Evolutionary conservation across 805 yeast genomes (phyloP), one percentile per base, ranked within the genome.

Genomic region (Kockiozyma suomiensis): DNA sequence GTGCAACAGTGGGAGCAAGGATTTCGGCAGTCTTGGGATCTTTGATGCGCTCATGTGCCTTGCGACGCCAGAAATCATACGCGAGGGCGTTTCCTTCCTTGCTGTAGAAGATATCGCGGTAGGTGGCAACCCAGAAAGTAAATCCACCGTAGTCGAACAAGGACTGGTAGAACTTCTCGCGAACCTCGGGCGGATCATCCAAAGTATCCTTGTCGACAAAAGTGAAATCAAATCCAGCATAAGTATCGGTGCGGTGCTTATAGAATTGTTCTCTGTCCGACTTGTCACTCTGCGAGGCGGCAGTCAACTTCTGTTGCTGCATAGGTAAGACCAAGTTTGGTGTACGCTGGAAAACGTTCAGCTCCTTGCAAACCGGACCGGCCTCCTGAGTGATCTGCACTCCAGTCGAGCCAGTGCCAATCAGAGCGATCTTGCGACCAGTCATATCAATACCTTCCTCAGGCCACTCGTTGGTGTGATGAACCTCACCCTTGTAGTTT

Each of bases 401-500:
- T 3, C 75, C 75, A 8, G 73, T 62, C 8, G 75, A 66, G 17
- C 75, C 75, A 25, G 70, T 72, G 3, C 75, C 73, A 38, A 70
- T 66, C n/a, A 70, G 58, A n/a, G 66, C 72, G 32, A 65, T 58
- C 17, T 56, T 41, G 43, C 65, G 62, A 12, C 70, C 71, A 15
- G 48, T 41, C 45, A 70, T 25, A 37, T 66, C 69, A 23, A 65
- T 53, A 3, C 62, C 66, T n/a, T 54, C 43, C 21, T 64, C 63
- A 38, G 74, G 74, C 73, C 73, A 70, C 46, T 60, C 61, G 15
- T 59, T 54, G 15, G 72, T 59, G 51, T 70, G 73, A 51, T 66
- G 58, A 17, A 60, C 58, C 17, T 41, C 52, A 10, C 73, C 73
- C 48, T 70, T 65, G 54, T 67, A 70, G 26, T 40, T 49, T 28